Conservation (phyloP, 2,329 filamentous ascomycete species). For the Colletotrichum theobromicola region DNA sequence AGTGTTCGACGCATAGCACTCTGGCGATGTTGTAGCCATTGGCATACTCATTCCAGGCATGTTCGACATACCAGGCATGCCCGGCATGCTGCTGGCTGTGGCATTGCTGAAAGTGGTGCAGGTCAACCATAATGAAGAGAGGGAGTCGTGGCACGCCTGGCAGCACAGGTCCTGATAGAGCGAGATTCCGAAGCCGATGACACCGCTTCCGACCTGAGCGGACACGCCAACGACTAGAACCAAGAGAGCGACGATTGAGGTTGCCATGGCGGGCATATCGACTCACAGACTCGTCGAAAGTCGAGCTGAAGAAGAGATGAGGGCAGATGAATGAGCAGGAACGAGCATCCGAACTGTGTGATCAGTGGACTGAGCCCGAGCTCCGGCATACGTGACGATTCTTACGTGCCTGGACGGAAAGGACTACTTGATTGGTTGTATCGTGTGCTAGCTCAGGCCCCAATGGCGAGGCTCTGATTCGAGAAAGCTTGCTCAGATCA, state of each 20-base stretch:
- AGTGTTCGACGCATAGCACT: conserved; percentile 33
- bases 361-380: neutral
- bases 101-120: neutral
- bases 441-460: neutral
- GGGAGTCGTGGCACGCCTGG: conserved; percentile 6
- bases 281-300: neutral
- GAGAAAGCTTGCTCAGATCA: neutral
- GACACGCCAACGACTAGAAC: neutral
- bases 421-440: neutral
- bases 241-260: neutral
- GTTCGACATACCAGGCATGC: neutral
- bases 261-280: neutral
- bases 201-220: neutral
- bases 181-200: conserved; percentile 5
- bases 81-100: neutral
- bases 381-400: neutral
- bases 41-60: conserved; percentile 15
- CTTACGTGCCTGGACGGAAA: neutral
- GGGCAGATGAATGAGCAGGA: neutral
- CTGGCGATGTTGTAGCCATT: conserved; percentile 20
- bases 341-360: neutral
- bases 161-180: neutral
- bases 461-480: neutral
- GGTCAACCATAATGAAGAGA: neutral
- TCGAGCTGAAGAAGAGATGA: neutral